Percentiles rank a stretch among this genome's conserved stretches.
phyloP scores from a whole-genome alignment of 495 filamentous ascomycete species.

The Penicillium angulare region DNA sequence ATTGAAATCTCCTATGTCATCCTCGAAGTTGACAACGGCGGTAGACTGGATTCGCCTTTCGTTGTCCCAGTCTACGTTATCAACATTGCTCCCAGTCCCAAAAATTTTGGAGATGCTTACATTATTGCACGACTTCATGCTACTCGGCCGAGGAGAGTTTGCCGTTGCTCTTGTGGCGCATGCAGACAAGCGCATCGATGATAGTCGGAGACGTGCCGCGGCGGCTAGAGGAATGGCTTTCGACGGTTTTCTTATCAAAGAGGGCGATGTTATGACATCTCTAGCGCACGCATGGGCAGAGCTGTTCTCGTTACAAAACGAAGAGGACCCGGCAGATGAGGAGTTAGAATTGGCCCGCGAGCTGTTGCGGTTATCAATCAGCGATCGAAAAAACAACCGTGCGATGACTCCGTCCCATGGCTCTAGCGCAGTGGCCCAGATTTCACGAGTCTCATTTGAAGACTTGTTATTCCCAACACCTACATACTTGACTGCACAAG shows the following conservation, averaged over 20 bases:
- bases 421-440: constrained; percentile 19
- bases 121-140: constrained; percentile 80
- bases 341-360: constrained; percentile 76
- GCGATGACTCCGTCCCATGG: constrained; percentile 33
- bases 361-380: constrained; percentile 65
- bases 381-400: constrained; percentile 25
- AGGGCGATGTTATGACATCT: constrained; percentile 77
- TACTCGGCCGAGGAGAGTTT: constrained; percentile 88
- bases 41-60: constrained; percentile 76
- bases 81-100: constrained; percentile 71
- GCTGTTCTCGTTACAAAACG: constrained; percentile 68
- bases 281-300: constrained; percentile 74
- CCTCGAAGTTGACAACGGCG: constrained; percentile 63
- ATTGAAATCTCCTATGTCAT: constrained; percentile 69
- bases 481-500: constrained; percentile 65
- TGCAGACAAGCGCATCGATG: constrained; percentile 71
- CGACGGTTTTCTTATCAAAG: constrained; percentile 68
- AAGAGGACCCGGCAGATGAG: constrained; percentile 72
- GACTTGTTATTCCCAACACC: constrained; percentile 81
- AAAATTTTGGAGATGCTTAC: constrained; percentile 74
- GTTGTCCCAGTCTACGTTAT: constrained; percentile 75
- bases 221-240: constrained; percentile 29
- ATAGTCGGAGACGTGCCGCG: constrained; percentile 38
- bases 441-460: constrained; percentile 56
- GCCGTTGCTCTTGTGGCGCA: constrained; percentile 80